Evolutionary conservation across 352 stramenopile species (phyloP), one percentile per base, ranked within the genome.

Genomic region (Pythium rishiriense): DNA sequence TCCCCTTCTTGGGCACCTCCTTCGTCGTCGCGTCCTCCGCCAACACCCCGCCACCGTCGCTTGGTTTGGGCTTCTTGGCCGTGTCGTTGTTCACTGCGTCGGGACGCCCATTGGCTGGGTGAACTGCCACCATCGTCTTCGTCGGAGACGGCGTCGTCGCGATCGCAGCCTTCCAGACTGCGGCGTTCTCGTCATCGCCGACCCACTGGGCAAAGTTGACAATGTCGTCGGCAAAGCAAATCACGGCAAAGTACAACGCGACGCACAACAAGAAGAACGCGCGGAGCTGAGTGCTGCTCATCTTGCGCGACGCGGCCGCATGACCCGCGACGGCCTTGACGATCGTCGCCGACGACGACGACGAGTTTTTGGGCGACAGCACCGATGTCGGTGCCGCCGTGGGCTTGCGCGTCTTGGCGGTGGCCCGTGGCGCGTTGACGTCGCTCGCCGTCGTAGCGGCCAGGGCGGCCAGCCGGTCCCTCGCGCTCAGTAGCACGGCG

Each of bases 211-310:
- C 64, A 15, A 66, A 62, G 41, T 22, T 15, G 8, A 72, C 70
- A 46, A 86, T 82, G 33, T 81, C 66, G 58, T 84, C 72, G 24
- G 78, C 78, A 56, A 86, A 86, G 64, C 75, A 79, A 55, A 86
- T 79, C 26, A 72, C 69, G 0, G 58, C 66, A 11, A 82, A 80
- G 56, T 86, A 86, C 25, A 86, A 22, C 37, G 78, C 56, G 46
- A 86, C 73, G 47, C 78, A 86, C n/a, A 83, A 49, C 37, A 75
- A 17, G 41, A 86, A 86, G 63, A 78, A 86, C 41, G 67, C 45
- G n/a, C 78, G 75, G 31, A 86, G 54, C 51, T 86, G 78, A 42
- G 39, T 2, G 48, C 56, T 35, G 31, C 42, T 70, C 56, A 70
- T 62, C 55, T 69, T 69, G 47, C 55, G 54, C 35, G 48, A 28